A percentile compares a stretch with the other conserved stretches of the same genome.
phyloP scores from a whole-genome alignment of 1,284 basidiomycete genomes.

The Sutorius eximius region DNA sequence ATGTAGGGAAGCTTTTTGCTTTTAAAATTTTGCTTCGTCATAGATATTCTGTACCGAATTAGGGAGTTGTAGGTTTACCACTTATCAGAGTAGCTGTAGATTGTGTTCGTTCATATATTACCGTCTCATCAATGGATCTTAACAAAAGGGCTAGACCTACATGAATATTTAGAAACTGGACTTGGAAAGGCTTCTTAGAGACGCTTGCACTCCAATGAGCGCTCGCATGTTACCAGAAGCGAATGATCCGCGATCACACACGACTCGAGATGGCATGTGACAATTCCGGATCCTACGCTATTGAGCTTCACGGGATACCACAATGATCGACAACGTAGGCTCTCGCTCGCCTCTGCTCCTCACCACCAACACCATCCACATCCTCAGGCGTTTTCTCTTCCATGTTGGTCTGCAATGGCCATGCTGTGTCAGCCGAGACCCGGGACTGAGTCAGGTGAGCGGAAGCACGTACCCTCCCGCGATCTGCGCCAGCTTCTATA shows the following conservation, averaged over 20 bases:
- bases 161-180: conserved; percentile 4
- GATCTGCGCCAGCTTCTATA: conserved; percentile 92
- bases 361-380: conserved; percentile 73
- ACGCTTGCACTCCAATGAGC: not conserved
- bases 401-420: conserved; percentile 61
- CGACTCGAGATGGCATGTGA: not conserved
- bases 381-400: conserved; percentile 85
- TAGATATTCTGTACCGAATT: conserved; percentile 12
- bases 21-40: conserved; percentile 1
- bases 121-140: conserved; percentile 5
- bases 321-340: conserved; percentile 74
- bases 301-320: conserved; percentile 40
- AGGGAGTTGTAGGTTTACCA: conserved; percentile 2
- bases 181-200: not conserved
- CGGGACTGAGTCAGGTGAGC: not conserved
- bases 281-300: not conserved
- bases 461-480: conserved; percentile 64
- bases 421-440: conserved; percentile 14
- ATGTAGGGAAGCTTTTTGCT: not conserved
- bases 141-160: not conserved
- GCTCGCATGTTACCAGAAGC: not conserved
- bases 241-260: not conserved
- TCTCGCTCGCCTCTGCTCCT: conserved; percentile 75
- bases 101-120: conserved; percentile 11
- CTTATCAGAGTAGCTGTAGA: conserved; percentile 1